These are phyloP conservation scores for Triadica sebifera DNA, from an alignment of 345 rosid genomes.

Conservation along the genomic window DNA sequence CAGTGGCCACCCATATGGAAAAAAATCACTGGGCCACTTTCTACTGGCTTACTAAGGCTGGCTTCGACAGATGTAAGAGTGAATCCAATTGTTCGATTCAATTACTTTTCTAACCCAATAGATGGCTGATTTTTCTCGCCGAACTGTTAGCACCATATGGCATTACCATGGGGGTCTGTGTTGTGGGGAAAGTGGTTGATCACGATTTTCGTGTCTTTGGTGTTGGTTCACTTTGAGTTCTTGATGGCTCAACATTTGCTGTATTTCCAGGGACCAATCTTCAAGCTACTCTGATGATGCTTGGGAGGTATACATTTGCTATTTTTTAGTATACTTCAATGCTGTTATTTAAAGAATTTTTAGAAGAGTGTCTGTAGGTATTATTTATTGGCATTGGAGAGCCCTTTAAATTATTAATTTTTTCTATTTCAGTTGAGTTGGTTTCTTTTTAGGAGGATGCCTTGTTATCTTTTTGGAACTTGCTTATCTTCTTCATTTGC, in stretches of 20 bases:
- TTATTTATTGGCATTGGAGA: neutral
- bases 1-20: slow-evolving; percentile 86
- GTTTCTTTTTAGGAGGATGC: neutral
- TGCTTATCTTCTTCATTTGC: neutral
- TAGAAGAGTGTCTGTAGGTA: neutral
- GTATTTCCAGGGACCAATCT: slow-evolving; percentile 93
- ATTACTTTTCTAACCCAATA: slow-evolving; percentile 65
- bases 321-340: neutral
- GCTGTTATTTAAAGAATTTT: neutral
- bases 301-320: slow-evolving; percentile 53
- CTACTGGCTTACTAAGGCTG: slow-evolving; percentile 68
- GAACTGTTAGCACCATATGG: slow-evolving; percentile 88
- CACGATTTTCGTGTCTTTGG: slow-evolving; percentile 50
- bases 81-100: slow-evolving; percentile 79
- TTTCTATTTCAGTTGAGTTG: neutral
- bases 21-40: slow-evolving; percentile 67
- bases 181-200: slow-evolving; percentile 78
- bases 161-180: slow-evolving; percentile 93
- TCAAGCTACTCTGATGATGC: slow-evolving; percentile 95
- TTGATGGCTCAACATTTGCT: slow-evolving; percentile 74
- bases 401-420: neutral
- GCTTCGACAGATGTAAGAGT: slow-evolving; percentile 88
- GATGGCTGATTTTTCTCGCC: slow-evolving; percentile 77
- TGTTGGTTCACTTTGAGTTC: slow-evolving; percentile 53
- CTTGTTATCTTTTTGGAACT: neutral